Evolutionary conservation across 345 rosid species (phyloP).

Genomic region (Euphorbia tirucalli): DNA sequence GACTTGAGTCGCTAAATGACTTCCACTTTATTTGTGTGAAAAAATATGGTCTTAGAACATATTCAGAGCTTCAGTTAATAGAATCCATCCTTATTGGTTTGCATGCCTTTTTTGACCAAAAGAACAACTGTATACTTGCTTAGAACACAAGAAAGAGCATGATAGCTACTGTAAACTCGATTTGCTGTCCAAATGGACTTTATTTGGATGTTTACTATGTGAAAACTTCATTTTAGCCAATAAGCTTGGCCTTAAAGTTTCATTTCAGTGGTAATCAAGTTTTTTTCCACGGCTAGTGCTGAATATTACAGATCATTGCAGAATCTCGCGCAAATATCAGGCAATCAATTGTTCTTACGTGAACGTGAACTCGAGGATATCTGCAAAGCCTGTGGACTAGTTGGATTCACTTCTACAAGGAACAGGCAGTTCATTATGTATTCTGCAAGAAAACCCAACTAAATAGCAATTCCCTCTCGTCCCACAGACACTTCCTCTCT

Average conservation of each 20-base stretch:
- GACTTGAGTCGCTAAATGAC: constrained; percentile 11
- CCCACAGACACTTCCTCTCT: not conserved
- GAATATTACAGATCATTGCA: constrained; percentile 20
- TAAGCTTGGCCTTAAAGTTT: not conserved
- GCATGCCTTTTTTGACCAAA: not conserved
- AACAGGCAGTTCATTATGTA: constrained; percentile 67
- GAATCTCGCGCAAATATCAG: constrained; percentile 49
- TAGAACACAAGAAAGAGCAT: not conserved
- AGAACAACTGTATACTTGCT: not conserved
- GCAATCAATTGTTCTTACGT: constrained; percentile 45
- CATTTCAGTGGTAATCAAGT: not conserved
- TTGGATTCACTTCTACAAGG: constrained; percentile 52
- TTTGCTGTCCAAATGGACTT: constrained; percentile 1
- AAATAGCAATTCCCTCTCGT: constrained; percentile 7
- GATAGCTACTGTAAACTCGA: constrained; percentile 5
- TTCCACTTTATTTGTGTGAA: not conserved
- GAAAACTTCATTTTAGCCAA: not conserved
- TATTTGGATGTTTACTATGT: not conserved
- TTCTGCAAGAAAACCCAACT: constrained; percentile 67
- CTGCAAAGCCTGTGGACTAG: constrained; percentile 72
- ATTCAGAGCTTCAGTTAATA: not conserved
- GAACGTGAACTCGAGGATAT: constrained; percentile 81
- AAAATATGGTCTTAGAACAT: not conserved
- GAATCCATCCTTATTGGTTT: not conserved
- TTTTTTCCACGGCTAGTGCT: not conserved